Conservation (phyloP, 1,139 yeast species). For the Taphrina wiesneri region DNA sequence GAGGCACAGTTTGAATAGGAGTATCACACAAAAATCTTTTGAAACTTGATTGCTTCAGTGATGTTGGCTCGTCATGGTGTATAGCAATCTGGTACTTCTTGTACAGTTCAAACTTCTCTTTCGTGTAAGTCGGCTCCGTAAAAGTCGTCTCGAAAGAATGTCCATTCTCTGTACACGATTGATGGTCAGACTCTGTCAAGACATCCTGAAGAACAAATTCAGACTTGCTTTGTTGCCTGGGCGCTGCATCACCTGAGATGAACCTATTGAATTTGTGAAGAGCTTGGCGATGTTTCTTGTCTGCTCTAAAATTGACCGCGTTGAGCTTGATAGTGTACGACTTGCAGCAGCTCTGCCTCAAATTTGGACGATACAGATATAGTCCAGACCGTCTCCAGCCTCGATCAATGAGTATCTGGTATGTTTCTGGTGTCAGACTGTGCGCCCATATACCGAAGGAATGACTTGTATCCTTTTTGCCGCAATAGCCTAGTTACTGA, state of each 20-base stretch:
- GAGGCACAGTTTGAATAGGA: conserved; percentile 53
- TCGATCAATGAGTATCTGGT: conserved; percentile 55
- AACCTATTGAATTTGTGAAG: conserved; percentile 62
- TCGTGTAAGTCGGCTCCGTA: conserved; percentile 52
- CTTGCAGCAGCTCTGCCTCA: conserved; percentile 75
- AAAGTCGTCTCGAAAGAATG: conserved; percentile 53
- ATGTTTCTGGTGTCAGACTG: conserved; percentile 37
- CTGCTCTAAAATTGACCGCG: conserved; percentile 51
- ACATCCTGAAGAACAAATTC: not conserved
- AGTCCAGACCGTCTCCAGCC: conserved; percentile 72
- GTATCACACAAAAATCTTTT: conserved; percentile 65
- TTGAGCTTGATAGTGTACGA: conserved; percentile 70
- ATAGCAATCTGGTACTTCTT: conserved; percentile 67
- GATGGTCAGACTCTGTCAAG: not conserved
- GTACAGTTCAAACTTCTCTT: conserved; percentile 66
- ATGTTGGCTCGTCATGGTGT: conserved; percentile 62
- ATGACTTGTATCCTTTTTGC: conserved; percentile 30
- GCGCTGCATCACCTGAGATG: conserved; percentile 41
- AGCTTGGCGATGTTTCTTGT: conserved; percentile 67
- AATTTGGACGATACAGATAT: conserved; percentile 72
- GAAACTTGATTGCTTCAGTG: conserved; percentile 55
- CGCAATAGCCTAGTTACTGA: conserved; percentile 39
- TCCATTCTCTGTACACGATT: not conserved
- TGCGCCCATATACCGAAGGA: conserved; percentile 37
- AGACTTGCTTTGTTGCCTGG: not conserved